Evolutionary conservation across 2,329 filamentous ascomycete genomes (phyloP), one percentile per base, ranked within the genome.

Genomic region (Zasmidium cellare): DNA sequence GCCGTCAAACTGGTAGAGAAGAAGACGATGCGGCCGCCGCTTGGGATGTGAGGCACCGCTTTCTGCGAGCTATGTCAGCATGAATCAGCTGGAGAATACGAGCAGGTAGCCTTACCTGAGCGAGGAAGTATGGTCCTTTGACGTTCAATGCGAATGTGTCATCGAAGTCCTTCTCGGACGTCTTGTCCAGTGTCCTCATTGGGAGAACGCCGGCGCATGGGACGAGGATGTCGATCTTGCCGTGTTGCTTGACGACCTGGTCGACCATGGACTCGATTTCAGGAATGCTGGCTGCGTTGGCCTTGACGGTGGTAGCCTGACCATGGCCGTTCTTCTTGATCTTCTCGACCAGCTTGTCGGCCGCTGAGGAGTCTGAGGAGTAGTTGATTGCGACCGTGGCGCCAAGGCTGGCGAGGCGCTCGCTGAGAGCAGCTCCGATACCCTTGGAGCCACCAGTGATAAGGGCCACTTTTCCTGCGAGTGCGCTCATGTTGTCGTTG

Each of bases 211-310:
- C 85, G 0, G 85, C 84, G 60, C 84, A 86, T 2, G 80, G 75
- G 47, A 87, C 74, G 2, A 87, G 61, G 38, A 86, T 78, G 72
- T 88, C 85, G 62, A 88, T 81, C 59, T 78, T 79, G 23, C 80
- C 80, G 61, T 82, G 86, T 45, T 74, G 76, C 2, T 74, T 64
- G 1, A 86, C 75, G 0, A 81, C 76, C 6, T 74, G 72, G 1
- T 76, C 68, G 18, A 87, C 76, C 3, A 87, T 75, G 16, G 68
- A 69, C n/a, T 78, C 75, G 63, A 85, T 89, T 72, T 89, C 78
- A 59, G 80, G 73, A 44, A 87, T 81, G 58, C 87, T 77, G 62
- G 82, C 79, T 52, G 90, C 82, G 76, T 90, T 86, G 65, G 87
- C 87, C 75, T 85, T 82, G 76, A 88, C 78, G 59, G 85, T 80